These are phyloP conservation scores for Solanum pennellii DNA, from an alignment of 257 asterid species.

Conservation along the genomic window DNA sequence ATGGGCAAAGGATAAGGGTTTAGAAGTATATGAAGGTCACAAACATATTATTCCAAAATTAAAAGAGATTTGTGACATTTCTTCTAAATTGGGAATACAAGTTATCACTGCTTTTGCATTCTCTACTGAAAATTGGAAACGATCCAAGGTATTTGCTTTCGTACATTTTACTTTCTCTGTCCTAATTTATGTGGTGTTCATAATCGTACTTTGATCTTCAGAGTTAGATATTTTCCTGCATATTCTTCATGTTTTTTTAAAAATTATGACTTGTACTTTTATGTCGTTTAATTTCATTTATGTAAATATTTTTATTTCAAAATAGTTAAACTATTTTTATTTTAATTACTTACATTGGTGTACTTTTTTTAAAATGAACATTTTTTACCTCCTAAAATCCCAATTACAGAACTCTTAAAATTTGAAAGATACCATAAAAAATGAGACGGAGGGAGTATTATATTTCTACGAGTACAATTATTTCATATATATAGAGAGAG, in stretches of 20 bases:
- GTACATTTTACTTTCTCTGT: neutral
- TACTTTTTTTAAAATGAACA: too few species aligned
- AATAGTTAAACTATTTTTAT: too few species aligned
- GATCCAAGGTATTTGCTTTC: neutral
- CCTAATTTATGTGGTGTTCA: neutral
- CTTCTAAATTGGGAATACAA: neutral
- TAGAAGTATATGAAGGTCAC: neutral
- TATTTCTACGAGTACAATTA: too few species aligned
- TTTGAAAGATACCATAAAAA: too few species aligned
- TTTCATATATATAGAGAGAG: too few species aligned
- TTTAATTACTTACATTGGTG: too few species aligned
- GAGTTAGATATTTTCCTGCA: neutral
- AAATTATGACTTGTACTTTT: neutral
- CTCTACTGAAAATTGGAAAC: neutral
- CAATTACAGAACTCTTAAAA: too few species aligned
- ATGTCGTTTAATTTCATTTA: too few species aligned
- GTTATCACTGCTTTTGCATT: neutral
- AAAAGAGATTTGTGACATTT: neutral
- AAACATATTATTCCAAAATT: neutral
- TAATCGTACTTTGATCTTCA: rapidly evolving
- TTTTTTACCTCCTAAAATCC: too few species aligned
- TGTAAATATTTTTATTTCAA: neutral
- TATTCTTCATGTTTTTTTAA: too few species aligned
- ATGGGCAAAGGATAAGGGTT: neutral
- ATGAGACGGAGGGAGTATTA: too few species aligned